These are phyloP conservation scores for Tetrapisispora namnaoensis DNA, from an alignment of 805 yeast genomes.

Conservation along the genomic window DNA sequence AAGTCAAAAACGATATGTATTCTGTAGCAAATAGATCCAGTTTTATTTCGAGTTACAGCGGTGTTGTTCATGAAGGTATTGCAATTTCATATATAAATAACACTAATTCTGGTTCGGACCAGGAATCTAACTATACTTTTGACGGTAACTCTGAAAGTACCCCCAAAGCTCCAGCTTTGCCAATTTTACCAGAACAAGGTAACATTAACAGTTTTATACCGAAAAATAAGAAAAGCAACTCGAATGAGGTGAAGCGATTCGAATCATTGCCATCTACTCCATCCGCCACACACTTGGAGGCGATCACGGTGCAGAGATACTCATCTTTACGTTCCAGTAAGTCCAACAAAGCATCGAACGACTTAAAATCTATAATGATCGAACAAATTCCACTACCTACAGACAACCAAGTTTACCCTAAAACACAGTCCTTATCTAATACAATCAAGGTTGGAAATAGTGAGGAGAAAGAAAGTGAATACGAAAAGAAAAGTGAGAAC, in stretches of 20 bases:
- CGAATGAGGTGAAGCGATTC: neutral
- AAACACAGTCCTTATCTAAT: too few relatives aligned
- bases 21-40: slow-evolving; percentile 14
- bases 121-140: neutral
- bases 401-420: neutral
- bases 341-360: neutral
- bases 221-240: too few relatives aligned
- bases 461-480: neutral
- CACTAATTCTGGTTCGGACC: neutral
- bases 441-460: neutral
- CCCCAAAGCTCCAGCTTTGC: slow-evolving; percentile 6
- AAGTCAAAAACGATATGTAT: neutral
- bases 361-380: neutral
- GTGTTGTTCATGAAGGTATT: slow-evolving; percentile 27
- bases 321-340: neutral
- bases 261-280: slow-evolving; percentile 2
- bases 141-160: neutral
- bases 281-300: neutral
- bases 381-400: neutral
- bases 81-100: slow-evolving; percentile 20
- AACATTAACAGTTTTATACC: slow-evolving; percentile 1
- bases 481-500: neutral
- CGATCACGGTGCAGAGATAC: neutral
- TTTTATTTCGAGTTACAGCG: slow-evolving; percentile 25
- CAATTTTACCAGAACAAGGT: slow-evolving; percentile 10